These are phyloP conservation scores for Bretziella fagacearum DNA, from an alignment of 2,329 filamentous ascomycete species.

Conservation along the genomic window DNA sequence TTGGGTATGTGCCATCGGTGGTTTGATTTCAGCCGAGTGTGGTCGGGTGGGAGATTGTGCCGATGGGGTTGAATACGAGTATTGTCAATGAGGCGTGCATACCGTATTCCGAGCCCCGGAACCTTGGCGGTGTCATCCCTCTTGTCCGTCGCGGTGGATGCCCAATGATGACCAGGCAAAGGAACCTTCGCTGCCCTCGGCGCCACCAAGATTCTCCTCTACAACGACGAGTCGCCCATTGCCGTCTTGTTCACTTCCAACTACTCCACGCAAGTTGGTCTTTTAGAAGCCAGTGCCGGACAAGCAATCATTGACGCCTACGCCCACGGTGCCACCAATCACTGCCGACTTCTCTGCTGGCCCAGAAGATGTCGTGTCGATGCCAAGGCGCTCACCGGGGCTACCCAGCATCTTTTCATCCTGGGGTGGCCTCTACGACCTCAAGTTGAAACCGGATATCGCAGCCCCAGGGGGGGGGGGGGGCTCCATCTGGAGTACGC, in stretches of 20 bases:
- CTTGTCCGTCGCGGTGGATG: conserved; percentile 23
- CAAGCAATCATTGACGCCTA: conserved; percentile 19
- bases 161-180: conserved; percentile 19
- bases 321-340: conserved; percentile 20
- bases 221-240: conserved; percentile 23
- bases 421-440: conserved; percentile 16
- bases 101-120: conserved; percentile 17
- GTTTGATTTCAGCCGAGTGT: conserved; percentile 1
- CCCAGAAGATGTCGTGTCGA: conserved; percentile 19
- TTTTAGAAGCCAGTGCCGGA: conserved; percentile 17
- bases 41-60: conserved; percentile 26
- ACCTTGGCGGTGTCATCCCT: conserved; percentile 16
- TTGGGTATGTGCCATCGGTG: conserved; percentile 12
- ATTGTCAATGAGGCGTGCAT: conserved; percentile 19
- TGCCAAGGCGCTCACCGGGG: conserved; percentile 21
- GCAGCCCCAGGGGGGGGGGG: conserved; percentile 19
- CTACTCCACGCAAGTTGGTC: conserved; percentile 12
- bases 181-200: conserved; percentile 19
- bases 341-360: conserved; percentile 25
- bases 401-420: conserved; percentile 19
- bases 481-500: conserved; percentile 17
- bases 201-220: conserved; percentile 20
- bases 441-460: conserved; percentile 16
- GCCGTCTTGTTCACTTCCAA: conserved; percentile 9
- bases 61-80: conserved; percentile 21